Base-by-base conservation (phyloP, 2,329 filamentous ascomycete species). In the Elsinoe arachidis region DNA sequence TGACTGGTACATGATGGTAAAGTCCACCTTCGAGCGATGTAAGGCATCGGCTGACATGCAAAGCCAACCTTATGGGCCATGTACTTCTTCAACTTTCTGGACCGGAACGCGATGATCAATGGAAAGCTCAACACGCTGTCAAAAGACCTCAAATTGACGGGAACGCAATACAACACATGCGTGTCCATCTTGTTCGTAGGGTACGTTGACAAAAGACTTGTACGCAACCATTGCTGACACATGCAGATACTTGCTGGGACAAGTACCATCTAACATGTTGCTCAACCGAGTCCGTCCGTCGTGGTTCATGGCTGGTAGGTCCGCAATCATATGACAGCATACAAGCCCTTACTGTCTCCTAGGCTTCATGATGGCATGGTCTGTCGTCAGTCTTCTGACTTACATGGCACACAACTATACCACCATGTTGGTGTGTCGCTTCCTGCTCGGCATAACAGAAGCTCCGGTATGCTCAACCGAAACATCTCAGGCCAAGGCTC, bases 131-230 rank as follows among this genome's bases (percentile, higher is more conserved):
- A 47, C 10, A 47, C 21, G 9, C 43, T 47, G 11, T 47, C 43
- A 14, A 33, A 56, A 9, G 76, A 79, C 46, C 66, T 78, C 14
- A 66, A 68, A 6, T 66, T 78, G 62, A 68, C 67, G 1, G 73
- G 73, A 5, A 73, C 70, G 5, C 70, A 76, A 61, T 76, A 74
- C 61, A 69, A 75, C 59, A 75, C 73, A n/a, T 69, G 69, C 55
- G 69, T 75, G n/a, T 71, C 68, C 19, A 73, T 75, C 55, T 63
- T 75, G 5, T 76, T 74, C 58, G 72, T 73, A 10, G 72, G 73
- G 38, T 69, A 69, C 53, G 65, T 69, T 55, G 9, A 12, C 15
- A 14, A 3, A 39, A 19, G 37, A 11, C n/a, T 11, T 19, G 17
- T 19, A 39, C 5, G 2, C 9, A 5, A n/a, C 14, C 37, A n/a